Evolutionary conservation across 148 eudicot species (phyloP).

Genomic region (Fagopyrum tataricum): DNA sequence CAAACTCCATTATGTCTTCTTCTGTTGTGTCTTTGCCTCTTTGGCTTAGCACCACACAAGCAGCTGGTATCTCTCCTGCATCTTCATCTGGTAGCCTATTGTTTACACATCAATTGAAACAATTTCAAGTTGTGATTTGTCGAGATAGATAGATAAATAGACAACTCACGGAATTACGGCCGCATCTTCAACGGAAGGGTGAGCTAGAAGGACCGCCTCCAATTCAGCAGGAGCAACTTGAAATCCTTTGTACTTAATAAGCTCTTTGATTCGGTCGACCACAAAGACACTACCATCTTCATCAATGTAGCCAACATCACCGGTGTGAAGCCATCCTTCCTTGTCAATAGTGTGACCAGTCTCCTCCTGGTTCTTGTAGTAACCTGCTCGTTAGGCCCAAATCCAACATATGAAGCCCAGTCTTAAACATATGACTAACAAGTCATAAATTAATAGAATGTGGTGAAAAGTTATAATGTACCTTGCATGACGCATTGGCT

Average conservation of each 20-base stretch:
- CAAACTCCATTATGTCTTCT: constrained; percentile 61
- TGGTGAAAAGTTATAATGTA: constrained; percentile 7
- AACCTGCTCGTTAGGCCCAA: constrained; percentile 31
- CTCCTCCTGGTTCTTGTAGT: constrained; percentile 71
- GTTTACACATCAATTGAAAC: neutral
- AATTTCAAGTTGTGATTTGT: no score
- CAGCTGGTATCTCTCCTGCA: constrained; percentile 94
- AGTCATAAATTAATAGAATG: no score
- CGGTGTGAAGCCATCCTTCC: constrained; percentile 93
- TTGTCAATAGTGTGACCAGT: constrained; percentile 65
- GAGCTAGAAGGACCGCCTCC: constrained; percentile 76
- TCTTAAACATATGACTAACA: no score
- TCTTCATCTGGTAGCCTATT: constrained; percentile 68
- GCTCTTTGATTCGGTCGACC: constrained; percentile 88
- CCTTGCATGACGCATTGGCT: constrained; percentile 98
- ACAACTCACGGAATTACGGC: constrained; percentile 70
- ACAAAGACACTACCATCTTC: constrained; percentile 89
- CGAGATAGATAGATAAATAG: neutral
- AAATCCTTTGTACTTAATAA: constrained; percentile 92
- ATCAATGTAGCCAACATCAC: constrained; percentile 87
- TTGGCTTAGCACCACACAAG: constrained; percentile 67
- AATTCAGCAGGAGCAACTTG: constrained; percentile 98
- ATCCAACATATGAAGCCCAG: no score
- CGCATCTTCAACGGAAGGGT: constrained; percentile 74
- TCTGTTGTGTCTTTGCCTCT: constrained; percentile 47